Evolutionary conservation across 148 eudicot genomes (phyloP).

Genomic region (Agrostemma githago): DNA sequence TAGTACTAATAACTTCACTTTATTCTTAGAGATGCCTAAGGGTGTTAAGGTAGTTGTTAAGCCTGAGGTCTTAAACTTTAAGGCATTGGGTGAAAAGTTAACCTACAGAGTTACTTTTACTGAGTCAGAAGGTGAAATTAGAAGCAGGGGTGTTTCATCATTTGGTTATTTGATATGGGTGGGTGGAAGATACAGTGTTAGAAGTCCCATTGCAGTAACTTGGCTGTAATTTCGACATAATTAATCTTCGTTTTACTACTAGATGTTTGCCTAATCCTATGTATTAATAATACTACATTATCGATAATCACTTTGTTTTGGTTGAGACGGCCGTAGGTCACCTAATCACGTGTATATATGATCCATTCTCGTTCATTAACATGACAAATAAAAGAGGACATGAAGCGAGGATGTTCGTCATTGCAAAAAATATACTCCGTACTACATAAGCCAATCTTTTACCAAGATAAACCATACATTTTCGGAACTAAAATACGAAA

Average conservation of each 20-base stretch:
- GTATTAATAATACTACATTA: no score
- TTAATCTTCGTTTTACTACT: neutral
- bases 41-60: constrained; percentile 40
- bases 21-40: constrained; percentile 33
- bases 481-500: no score
- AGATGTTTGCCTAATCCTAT: no score
- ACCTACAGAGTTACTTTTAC: constrained; percentile 47
- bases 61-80: constrained; percentile 43
- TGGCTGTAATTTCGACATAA: constrained; percentile 34
- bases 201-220: constrained; percentile 66
- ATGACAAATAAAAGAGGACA: neutral
- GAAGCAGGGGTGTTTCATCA: constrained; percentile 24
- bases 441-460: no score
- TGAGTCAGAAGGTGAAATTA: constrained; percentile 22
- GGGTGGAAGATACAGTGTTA: constrained; percentile 37
- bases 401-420: neutral
- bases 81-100: constrained; percentile 38
- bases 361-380: no score
- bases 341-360: no score
- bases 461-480: no score
- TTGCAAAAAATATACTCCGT: no score
- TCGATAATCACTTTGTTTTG: no score
- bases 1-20: constrained; percentile 32
- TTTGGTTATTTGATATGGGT: constrained; percentile 54
- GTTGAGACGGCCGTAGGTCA: no score